Evolutionary conservation across 495 filamentous ascomycete species (phyloP), one percentile per base, ranked within the genome.

Genomic region (Xylaria intraflava): DNA sequence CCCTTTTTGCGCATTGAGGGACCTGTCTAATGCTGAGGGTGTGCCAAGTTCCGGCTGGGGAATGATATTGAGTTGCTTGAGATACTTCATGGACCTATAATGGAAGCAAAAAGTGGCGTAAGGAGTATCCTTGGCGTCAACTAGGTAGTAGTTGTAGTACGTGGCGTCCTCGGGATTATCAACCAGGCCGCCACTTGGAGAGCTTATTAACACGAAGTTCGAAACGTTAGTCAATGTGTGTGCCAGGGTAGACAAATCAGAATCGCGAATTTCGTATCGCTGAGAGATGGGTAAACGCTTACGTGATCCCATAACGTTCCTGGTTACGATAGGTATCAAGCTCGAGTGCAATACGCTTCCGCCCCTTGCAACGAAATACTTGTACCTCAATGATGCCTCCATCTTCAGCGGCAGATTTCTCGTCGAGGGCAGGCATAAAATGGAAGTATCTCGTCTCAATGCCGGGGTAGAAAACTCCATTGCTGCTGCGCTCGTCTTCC

Each of bases 361-460:
- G 47, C 60, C 67, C 61, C 35, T 61, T 66, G 1, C 76, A 74
- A 26, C 78, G 70, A 53, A 75, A 80, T 11, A 69, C 75, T 30
- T 68, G 68, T 8, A 81, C 58, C 55, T 80, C 75, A 35, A 81
- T 77, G 6, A 78, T 49, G 19, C 78, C 78, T 27, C 78, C 78
- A 50, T 79, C 74, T 33, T 72, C 69, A 24, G 74, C 73, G 11
- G 64, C 52, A n/a, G 68, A 65, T 39, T 60, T 59, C 22, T 56
- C 53, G 27, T 70, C 65, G 6, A 66, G 56, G 17, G 62, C 65
- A 11, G 66, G 69, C 26, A 66, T 57, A 39, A 77, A 77, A 24
- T 70, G 65, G 42, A 75, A 73, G 36, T 67, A 73, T 9, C 72
- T 58, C 2, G 62, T 59, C 59, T 77, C 74, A 50, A 74, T 61